phyloP scores from a whole-genome alignment of 1,284 basidiomycete genomes.

The Microbotryum scabiosae region DNA sequence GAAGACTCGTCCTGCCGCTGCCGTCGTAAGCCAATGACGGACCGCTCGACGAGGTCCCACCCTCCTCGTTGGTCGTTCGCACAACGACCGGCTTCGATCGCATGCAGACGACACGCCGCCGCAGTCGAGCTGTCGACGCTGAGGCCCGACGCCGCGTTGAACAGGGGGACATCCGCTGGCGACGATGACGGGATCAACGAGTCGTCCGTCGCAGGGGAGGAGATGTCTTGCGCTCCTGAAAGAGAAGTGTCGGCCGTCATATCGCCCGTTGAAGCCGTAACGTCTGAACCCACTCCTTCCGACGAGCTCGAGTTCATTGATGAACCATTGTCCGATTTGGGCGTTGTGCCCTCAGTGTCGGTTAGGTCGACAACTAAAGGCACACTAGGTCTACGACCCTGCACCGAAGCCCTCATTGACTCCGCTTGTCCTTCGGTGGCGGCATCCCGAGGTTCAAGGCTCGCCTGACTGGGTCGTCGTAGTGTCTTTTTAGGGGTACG shows the following conservation, averaged over 20 bases:
- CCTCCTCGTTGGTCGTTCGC: constrained; percentile 57
- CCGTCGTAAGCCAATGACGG: constrained; percentile 54
- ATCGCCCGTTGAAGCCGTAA: constrained; percentile 12
- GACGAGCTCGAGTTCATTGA: too few species aligned
- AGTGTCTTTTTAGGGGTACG: background rate
- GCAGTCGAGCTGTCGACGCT: background rate
- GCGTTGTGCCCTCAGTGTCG: too few species aligned
- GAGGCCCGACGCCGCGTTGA: constrained; percentile 1
- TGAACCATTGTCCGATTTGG: too few species aligned
- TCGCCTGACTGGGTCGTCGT: background rate
- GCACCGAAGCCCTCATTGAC: too few species aligned
- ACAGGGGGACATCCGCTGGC: constrained; percentile 6
- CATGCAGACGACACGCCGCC: constrained; percentile 20
- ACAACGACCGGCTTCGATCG: constrained; percentile 52
- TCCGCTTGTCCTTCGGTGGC: background rate
- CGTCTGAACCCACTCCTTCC: background rate
- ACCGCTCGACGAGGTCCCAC: constrained; percentile 54
- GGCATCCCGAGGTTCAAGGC: background rate
- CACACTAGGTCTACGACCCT: too few species aligned
- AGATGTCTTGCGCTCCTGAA: background rate
- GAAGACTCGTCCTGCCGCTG: constrained; percentile 40
- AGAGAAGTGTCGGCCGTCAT: background rate
- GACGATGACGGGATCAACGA: constrained; percentile 34
- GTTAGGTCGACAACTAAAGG: too few species aligned
- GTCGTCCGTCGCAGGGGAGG: constrained; percentile 59